These are phyloP conservation scores for Avicennia marina DNA, from an alignment of 257 asterid genomes.

Conservation along the genomic window DNA sequence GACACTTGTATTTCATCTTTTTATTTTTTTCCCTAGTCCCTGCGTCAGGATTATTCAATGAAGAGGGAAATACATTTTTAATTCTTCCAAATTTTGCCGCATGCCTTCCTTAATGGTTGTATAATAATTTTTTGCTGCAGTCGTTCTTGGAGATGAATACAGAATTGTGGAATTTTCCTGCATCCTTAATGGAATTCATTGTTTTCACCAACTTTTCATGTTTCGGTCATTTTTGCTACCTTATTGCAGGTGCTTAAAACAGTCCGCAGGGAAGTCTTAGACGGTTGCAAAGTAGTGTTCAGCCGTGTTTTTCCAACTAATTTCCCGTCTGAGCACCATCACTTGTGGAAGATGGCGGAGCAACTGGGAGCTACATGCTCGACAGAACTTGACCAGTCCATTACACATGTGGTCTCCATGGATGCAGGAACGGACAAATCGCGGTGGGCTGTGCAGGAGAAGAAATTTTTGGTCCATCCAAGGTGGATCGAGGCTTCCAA, in stretches of 20 bases:
- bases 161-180: too few species aligned
- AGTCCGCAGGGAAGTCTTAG: slow-evolving; percentile 48
- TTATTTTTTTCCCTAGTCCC: too few species aligned
- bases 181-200: too few species aligned
- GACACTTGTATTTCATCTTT: too few species aligned
- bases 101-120: too few species aligned
- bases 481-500: slow-evolving; percentile 74
- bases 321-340: slow-evolving; percentile 50
- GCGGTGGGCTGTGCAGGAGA: slow-evolving; percentile 49
- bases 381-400: slow-evolving; percentile 40
- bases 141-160: too few species aligned
- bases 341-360: slow-evolving; percentile 68
- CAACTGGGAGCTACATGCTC: slow-evolving; percentile 69
- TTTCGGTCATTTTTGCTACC: background rate
- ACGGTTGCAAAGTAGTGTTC: slow-evolving; percentile 63
- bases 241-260: slow-evolving; percentile 42
- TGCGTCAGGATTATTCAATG: too few species aligned
- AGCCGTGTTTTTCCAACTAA: slow-evolving; percentile 51
- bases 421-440: slow-evolving; percentile 67
- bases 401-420: slow-evolving; percentile 68
- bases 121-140: too few species aligned
- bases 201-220: background rate
- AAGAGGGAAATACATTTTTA: too few species aligned
- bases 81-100: too few species aligned
- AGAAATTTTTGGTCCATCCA: slow-evolving; percentile 62